Conservation (phyloP, 2,329 filamentous ascomycete species). For the Calonectria naviculata region DNA sequence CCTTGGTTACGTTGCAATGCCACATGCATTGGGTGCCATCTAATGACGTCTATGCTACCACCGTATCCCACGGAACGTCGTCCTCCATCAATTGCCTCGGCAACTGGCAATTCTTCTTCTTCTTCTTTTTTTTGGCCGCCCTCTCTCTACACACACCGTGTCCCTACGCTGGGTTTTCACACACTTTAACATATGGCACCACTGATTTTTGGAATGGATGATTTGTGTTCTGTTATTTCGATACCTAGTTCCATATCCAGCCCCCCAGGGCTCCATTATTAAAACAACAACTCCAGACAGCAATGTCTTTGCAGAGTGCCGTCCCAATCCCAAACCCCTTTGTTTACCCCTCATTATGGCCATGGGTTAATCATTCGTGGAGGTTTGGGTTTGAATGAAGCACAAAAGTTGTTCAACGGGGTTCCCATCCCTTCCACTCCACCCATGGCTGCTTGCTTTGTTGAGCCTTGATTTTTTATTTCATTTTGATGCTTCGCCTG, state of each 20-base stretch:
- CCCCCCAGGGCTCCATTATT: not conserved
- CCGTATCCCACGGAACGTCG: not conserved
- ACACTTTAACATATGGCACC: not conserved
- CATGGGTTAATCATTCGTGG: not conserved
- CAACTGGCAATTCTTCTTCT: not conserved
- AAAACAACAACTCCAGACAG: conserved; percentile 10
- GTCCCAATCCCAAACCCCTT: not conserved
- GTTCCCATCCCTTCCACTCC: not conserved
- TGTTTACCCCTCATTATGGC: not conserved
- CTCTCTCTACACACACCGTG: not conserved
- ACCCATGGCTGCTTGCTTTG: not conserved
- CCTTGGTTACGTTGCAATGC: not conserved
- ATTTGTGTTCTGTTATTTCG: conserved; percentile 7
- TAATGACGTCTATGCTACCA: not conserved
- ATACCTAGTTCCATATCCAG: conserved; percentile 16
- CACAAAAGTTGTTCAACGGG: not conserved
- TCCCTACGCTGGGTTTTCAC: not conserved
- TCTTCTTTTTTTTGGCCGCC: too few species aligned
- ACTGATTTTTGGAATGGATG: not conserved
- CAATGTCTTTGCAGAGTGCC: not conserved
- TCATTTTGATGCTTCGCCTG: conserved; percentile 11
- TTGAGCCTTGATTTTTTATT: not conserved
- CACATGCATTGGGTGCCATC: not conserved
- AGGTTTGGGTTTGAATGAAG: not conserved
- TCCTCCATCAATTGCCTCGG: not conserved